Percentiles rank a stretch among this genome's conserved stretches.
Evolutionary conservation across 441 rosid genomes (phyloP).

Genomic region (Capsella rubella): DNA sequence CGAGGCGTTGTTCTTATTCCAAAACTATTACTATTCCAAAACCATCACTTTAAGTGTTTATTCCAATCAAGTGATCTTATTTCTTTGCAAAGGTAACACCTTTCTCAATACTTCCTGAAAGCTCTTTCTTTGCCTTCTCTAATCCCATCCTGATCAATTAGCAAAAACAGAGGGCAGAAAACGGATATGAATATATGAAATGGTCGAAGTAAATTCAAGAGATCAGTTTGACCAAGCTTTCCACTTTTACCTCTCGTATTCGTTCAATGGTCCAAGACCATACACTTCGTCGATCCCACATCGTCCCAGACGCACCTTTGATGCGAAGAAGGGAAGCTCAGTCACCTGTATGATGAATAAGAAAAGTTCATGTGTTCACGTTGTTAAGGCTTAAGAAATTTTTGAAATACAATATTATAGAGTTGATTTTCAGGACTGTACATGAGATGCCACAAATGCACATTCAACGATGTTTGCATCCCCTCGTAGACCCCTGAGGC

Average conservation of each 20-base stretch:
- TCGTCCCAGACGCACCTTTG: conserved; percentile 80
- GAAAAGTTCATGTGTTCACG: background rate
- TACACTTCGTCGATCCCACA: conserved; percentile 78
- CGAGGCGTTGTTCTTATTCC: conserved; percentile 32
- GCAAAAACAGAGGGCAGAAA: background rate
- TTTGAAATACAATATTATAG: background rate
- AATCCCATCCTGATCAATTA: conserved; percentile 60
- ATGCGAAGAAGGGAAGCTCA: conserved; percentile 95
- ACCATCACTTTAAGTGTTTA: conserved; percentile 5
- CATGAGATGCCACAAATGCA: conserved; percentile 86
- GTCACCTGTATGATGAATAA: conserved; percentile 61
- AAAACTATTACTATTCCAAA: conserved; percentile 20
- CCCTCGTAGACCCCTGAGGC: conserved; percentile 84
- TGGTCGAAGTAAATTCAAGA: background rate
- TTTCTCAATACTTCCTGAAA: conserved; percentile 80
- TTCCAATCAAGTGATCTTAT: conserved; percentile 36
- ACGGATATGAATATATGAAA: background rate
- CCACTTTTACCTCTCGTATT: conserved; percentile 74
- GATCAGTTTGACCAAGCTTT: background rate
- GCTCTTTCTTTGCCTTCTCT: conserved; percentile 92
- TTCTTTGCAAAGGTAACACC: conserved; percentile 76
- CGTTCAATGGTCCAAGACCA: conserved; percentile 81
- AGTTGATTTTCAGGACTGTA: conserved; percentile 34
- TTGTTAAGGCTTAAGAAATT: background rate
- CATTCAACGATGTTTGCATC: conserved; percentile 75